Conservation (phyloP, 306 rosid genomes). For the Neltuma alba region DNA sequence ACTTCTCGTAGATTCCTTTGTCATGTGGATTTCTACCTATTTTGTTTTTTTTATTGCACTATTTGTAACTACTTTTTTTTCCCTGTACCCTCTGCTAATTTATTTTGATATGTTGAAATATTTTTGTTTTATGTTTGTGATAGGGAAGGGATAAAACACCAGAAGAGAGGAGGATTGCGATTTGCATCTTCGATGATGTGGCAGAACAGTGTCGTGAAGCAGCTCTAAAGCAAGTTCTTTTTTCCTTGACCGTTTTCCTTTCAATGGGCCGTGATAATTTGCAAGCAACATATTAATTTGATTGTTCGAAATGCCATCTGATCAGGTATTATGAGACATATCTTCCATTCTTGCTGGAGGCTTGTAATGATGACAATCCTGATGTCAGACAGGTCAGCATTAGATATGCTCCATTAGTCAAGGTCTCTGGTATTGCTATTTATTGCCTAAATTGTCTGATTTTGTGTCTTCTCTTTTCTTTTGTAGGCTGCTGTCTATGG, state of each 20-base stretch:
- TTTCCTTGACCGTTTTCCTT: not conserved
- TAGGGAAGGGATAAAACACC: conserved; percentile 97
- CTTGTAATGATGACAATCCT: conserved; percentile 91
- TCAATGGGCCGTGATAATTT: not conserved
- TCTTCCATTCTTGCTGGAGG: conserved; percentile 96
- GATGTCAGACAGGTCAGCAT: conserved; percentile 93
- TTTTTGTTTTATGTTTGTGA: conserved; percentile 21
- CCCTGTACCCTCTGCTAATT: not conserved
- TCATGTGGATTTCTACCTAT: not conserved
- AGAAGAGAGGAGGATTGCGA: conserved; percentile 97
- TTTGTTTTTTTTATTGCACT: not conserved
- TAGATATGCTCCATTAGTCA: conserved; percentile 17
- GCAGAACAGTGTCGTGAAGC: conserved; percentile 99
- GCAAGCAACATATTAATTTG: conserved; percentile 15
- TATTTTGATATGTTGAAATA: conserved; percentile 8
- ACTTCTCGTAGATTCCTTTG: not conserved
- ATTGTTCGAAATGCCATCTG: conserved; percentile 35
- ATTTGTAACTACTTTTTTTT: not conserved
- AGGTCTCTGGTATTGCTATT: conserved; percentile 20
- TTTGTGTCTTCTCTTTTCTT: conserved; percentile 5
- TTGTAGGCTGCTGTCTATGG: conserved; percentile 97
- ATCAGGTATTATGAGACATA: conserved; percentile 88
- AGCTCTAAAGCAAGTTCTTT: conserved; percentile 70
- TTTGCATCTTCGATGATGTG: conserved; percentile 97
- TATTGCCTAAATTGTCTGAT: conserved; percentile 28